These are phyloP conservation scores for Ophiosphaerella korrae DNA, from an alignment of 2,329 filamentous ascomycete species.

Conservation along the genomic window DNA sequence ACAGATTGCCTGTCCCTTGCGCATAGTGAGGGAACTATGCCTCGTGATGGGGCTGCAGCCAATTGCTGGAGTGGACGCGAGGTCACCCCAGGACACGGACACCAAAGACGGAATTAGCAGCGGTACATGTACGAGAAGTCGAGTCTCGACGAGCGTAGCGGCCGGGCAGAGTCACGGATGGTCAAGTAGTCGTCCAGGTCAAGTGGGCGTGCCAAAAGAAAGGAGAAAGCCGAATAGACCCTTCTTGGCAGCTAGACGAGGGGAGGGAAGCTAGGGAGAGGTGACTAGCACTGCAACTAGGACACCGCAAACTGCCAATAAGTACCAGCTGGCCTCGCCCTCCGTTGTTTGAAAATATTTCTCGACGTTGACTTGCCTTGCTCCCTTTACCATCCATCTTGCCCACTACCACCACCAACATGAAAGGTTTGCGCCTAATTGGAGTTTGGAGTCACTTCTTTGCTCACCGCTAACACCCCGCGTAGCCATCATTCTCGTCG, in stretches of 20 bases:
- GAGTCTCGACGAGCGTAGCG: conserved; percentile 11
- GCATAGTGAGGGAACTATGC: conserved; percentile 8
- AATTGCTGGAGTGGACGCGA: conserved; percentile 21
- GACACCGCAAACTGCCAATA: conserved; percentile 5
- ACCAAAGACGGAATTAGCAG: conserved; percentile 30
- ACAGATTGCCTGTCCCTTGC: conserved; percentile 17
- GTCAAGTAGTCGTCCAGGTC: conserved; percentile 3
- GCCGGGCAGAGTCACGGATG: conserved; percentile 6
- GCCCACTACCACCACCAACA: conserved; percentile 37
- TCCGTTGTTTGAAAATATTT: no score
- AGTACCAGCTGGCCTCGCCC: conserved; percentile 32
- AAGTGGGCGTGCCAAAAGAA: background rate
- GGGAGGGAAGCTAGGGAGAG: conserved; percentile 32
- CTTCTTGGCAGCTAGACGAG: conserved; percentile 9
- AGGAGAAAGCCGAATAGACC: conserved; percentile 10
- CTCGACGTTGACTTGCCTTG: background rate
- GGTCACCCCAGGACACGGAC: conserved; percentile 23
- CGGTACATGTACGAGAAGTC: conserved; percentile 12
- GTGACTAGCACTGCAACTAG: background rate
- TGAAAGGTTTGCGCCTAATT: conserved; percentile 46
- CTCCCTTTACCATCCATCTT: conserved; percentile 4
- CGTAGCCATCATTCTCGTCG: conserved; percentile 94
- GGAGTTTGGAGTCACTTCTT: background rate
- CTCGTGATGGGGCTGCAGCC: conserved; percentile 34
- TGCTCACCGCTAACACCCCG: conserved; percentile 11